phyloP scores from a whole-genome alignment of 148 eudicot species.

The Nepenthes mirabilis region DNA sequence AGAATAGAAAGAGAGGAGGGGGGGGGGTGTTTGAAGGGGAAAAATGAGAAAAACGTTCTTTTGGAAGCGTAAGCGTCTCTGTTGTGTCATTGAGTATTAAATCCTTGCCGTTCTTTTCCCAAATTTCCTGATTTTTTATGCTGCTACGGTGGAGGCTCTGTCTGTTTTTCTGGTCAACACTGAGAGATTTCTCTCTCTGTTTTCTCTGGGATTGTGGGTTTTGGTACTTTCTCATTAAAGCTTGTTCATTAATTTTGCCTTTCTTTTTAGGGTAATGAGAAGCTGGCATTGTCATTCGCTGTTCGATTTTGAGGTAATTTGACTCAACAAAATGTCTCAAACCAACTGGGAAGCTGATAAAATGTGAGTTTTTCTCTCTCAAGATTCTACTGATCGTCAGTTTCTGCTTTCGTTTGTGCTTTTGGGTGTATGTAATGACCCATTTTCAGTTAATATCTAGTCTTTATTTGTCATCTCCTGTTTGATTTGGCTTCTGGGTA shows the following conservation, averaged over 20 bases:
- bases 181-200: not conserved
- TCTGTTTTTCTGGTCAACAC: not conserved
- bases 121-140: no score
- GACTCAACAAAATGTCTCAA: conserved; percentile 7
- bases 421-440: not conserved
- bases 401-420: not conserved
- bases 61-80: no score
- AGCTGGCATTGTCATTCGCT: conserved; percentile 5
- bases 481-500: conserved; percentile 21
- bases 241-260: not conserved
- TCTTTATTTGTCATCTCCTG: not conserved
- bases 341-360: conserved; percentile 19
- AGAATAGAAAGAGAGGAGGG: no score
- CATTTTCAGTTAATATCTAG: not conserved
- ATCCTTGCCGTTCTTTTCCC: no score
- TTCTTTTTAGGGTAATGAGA: conserved; percentile 1
- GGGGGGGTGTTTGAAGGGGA: no score
- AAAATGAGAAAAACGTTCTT: no score
- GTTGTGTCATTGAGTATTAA: no score
- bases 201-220: not conserved
- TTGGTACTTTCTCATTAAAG: not conserved
- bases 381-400: not conserved
- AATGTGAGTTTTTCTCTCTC: conserved; percentile 3
- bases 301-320: not conserved
- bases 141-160: no score